phyloP scores from a whole-genome alignment of 1,284 basidiomycete genomes.

The Boletus coffeatus region DNA sequence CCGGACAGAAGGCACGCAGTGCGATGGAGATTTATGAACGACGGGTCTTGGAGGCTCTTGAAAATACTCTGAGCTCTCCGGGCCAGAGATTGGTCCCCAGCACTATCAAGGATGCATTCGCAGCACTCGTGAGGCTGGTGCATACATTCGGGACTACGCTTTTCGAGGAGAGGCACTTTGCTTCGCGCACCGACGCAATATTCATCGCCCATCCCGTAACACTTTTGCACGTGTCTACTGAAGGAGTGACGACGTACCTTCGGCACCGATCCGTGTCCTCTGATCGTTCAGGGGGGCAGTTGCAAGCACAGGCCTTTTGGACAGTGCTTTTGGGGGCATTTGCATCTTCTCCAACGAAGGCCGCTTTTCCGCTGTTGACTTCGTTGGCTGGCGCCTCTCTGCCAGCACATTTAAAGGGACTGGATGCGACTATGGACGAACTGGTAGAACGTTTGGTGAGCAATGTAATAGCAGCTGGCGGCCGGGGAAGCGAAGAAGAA shows the following conservation, averaged over 20 bases:
- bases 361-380: conserved; percentile 14
- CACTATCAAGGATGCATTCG: conserved; percentile 7
- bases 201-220: conserved; percentile 34
- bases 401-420: conserved; percentile 22
- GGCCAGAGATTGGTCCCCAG: conserved; percentile 1
- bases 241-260: conserved; percentile 34
- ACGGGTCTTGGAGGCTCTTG: conserved; percentile 28
- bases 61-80: conserved; percentile 13
- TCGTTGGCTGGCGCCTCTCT: conserved; percentile 9
- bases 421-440: conserved; percentile 19
- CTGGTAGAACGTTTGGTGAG: conserved; percentile 15
- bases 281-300: conserved; percentile 5
- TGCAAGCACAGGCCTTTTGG: conserved; percentile 19
- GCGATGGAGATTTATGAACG: conserved; percentile 27
- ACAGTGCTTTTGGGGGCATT: conserved; percentile 16
- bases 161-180: conserved; percentile 36
- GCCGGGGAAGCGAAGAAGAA: conserved; percentile 1
- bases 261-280: conserved; percentile 16
- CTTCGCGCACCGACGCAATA: conserved; percentile 41
- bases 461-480: not conserved
- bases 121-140: conserved; percentile 20
- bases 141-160: conserved; percentile 30
- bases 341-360: conserved; percentile 15
- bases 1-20: conserved; percentile 24
- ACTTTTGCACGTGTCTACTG: conserved; percentile 38